phyloP scores from a whole-genome alignment of 208 protist genomes.

The Acanthamoeba triangularis region DNA sequence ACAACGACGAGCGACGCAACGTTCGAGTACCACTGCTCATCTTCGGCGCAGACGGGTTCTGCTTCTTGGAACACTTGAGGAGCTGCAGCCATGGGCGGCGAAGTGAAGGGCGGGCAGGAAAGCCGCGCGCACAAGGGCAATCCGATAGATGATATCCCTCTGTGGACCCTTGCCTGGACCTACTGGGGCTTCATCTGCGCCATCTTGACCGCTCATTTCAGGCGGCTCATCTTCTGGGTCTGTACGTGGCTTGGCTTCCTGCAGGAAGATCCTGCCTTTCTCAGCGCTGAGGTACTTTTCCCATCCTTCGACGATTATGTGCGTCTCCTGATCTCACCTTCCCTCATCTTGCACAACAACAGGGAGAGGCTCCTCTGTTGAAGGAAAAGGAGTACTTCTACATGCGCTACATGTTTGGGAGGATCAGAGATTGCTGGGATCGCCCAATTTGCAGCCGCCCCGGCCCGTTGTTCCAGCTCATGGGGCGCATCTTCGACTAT shows the following conservation, averaged over 20 bases:
- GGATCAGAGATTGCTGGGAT: slow-evolving; percentile 92
- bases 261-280: background rate
- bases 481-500: slow-evolving; percentile 95
- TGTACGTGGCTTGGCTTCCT: background rate
- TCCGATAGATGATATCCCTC: slow-evolving; percentile 72
- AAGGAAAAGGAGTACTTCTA: slow-evolving; percentile 97
- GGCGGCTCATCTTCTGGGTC: slow-evolving; percentile 71
- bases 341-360: background rate
- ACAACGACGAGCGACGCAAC: no score
- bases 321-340: background rate
- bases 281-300: background rate
- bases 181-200: slow-evolving; percentile 79
- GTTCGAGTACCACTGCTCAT: no score
- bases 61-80: background rate
- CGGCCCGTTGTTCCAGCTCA: slow-evolving; percentile 95
- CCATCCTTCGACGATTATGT: background rate
- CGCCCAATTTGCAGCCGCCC: slow-evolving; percentile 95
- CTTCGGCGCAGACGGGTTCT: no score
- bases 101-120: background rate
- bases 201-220: slow-evolving; percentile 82
- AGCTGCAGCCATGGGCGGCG: background rate
- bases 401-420: slow-evolving; percentile 95
- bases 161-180: slow-evolving; percentile 66
- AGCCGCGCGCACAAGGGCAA: slow-evolving; percentile 6
- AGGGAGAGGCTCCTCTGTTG: slow-evolving; percentile 97